Percentiles rank a stretch among this genome's conserved stretches.
Conservation (phyloP, 257 asterid species). For the Nicotiana noctiflora region DNA sequence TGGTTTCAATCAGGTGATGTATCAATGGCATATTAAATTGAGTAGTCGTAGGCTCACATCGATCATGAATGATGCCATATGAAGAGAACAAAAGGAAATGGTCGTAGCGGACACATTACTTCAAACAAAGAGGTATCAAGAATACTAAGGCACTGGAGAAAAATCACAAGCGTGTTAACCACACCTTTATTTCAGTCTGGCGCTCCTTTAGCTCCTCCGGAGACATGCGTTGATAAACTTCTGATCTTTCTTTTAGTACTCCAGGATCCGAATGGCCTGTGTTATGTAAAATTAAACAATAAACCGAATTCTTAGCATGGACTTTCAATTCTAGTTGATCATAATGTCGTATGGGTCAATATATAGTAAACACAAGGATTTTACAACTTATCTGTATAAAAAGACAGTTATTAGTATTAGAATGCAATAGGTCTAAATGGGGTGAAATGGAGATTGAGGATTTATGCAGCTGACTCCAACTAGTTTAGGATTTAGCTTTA, state of each 20-base stretch:
- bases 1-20: not conserved
- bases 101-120: too few species aligned
- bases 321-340: not conserved
- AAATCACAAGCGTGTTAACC: not conserved
- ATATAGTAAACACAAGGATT: not conserved
- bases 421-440: too few species aligned
- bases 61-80: not conserved
- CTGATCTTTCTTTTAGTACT: slow-evolving; percentile 57
- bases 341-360: too few species aligned
- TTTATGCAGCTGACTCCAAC: too few species aligned
- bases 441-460: too few species aligned
- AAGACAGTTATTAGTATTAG: too few species aligned
- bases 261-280: slow-evolving; percentile 81
- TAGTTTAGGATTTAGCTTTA: too few species aligned
- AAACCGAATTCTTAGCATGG: not conserved
- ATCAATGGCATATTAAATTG: not conserved
- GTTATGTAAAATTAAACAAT: not conserved
- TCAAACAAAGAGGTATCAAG: not conserved
- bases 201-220: slow-evolving; percentile 63
- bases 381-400: too few species aligned
- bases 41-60: not conserved
- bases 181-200: slow-evolving; percentile 63
- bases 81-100: too few species aligned
- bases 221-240: slow-evolving; percentile 44
- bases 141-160: not conserved